Evolutionary conservation across 495 filamentous ascomycete species (phyloP).

Genomic region (Cercophora sp.): DNA sequence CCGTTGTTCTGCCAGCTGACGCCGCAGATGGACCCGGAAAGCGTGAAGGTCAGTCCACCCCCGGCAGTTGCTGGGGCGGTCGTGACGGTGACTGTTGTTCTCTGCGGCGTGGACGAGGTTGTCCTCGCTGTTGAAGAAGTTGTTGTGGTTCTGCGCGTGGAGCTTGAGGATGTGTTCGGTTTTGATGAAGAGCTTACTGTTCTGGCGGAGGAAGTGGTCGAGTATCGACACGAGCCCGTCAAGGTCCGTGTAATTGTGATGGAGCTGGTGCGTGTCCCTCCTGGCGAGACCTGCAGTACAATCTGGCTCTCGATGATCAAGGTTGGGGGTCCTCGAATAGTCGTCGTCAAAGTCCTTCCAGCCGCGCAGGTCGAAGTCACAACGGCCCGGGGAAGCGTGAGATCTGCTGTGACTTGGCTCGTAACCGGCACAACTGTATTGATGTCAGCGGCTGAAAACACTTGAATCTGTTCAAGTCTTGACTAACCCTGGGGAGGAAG

Average conservation of each 20-base stretch:
- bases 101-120: neutral
- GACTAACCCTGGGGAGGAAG: constrained; percentile 4
- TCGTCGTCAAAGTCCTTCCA: constrained; percentile 4
- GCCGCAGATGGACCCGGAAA: neutral
- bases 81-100: neutral
- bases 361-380: too few species aligned
- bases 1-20: neutral
- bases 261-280: constrained; percentile 3
- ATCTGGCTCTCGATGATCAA: constrained; percentile 5
- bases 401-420: too few species aligned
- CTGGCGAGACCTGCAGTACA: constrained; percentile 5
- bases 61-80: neutral
- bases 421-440: too few species aligned
- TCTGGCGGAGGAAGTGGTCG: neutral
- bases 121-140: neutral
- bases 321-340: neutral
- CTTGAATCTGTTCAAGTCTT: too few species aligned
- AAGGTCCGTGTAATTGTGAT: constrained; percentile 2
- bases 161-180: neutral
- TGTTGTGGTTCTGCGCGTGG: neutral
- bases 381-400: too few species aligned
- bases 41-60: constrained; percentile 2
- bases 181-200: neutral
- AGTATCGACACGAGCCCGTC: constrained; percentile 9
- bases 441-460: too few species aligned